phyloP scores from a whole-genome alignment of 2,329 filamentous ascomycete species.

The Aspergillus hortae region DNA sequence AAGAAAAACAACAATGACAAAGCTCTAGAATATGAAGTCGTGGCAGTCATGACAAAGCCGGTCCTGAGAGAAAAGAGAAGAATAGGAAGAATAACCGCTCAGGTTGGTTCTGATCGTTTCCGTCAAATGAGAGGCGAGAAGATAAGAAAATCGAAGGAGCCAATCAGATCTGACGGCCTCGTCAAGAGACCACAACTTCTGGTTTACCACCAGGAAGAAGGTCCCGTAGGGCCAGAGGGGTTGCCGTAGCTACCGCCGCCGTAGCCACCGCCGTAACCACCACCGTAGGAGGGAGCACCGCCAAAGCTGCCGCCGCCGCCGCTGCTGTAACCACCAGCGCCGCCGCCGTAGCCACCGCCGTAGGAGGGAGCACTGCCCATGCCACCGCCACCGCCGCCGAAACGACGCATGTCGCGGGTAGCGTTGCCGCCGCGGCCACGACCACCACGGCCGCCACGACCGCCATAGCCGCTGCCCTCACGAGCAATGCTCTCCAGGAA shows the following conservation, averaged over 20 bases:
- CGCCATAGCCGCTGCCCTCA: slow-evolving; percentile 79
- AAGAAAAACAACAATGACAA: slow-evolving; percentile 16
- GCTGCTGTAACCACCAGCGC: slow-evolving; percentile 26
- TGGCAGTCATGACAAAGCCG: slow-evolving; percentile 46
- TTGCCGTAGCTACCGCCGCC: slow-evolving; percentile 24
- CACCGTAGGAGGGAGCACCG: slow-evolving; percentile 24
- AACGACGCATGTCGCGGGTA: slow-evolving; percentile 89
- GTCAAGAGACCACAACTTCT: slow-evolving; percentile 35
- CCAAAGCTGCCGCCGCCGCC: slow-evolving; percentile 35
- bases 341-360: slow-evolving; percentile 32
- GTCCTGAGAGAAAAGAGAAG: slow-evolving; percentile 28
- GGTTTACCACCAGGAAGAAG: slow-evolving; percentile 52
- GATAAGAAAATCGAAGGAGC: slow-evolving; percentile 29
- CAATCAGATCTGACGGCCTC: slow-evolving; percentile 39
- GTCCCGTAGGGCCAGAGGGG: slow-evolving; percentile 48
- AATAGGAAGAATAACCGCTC: slow-evolving; percentile 22
- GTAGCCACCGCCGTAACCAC: slow-evolving; percentile 30
- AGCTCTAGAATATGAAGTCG: slow-evolving; percentile 36
- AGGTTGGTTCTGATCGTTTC: slow-evolving; percentile 40
- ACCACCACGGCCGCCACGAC: slow-evolving; percentile 69
- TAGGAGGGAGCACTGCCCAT: slow-evolving; percentile 37
- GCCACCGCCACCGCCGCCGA: slow-evolving; percentile 37
- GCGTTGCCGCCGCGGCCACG: slow-evolving; percentile 60
- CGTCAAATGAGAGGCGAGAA: slow-evolving; percentile 31
- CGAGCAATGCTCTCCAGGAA: slow-evolving; percentile 98